A percentile compares a stretch with the other conserved stretches of the same genome.
phyloP scores from a whole-genome alignment of 1,284 basidiomycete genomes.

The Tylopilus sp. region DNA sequence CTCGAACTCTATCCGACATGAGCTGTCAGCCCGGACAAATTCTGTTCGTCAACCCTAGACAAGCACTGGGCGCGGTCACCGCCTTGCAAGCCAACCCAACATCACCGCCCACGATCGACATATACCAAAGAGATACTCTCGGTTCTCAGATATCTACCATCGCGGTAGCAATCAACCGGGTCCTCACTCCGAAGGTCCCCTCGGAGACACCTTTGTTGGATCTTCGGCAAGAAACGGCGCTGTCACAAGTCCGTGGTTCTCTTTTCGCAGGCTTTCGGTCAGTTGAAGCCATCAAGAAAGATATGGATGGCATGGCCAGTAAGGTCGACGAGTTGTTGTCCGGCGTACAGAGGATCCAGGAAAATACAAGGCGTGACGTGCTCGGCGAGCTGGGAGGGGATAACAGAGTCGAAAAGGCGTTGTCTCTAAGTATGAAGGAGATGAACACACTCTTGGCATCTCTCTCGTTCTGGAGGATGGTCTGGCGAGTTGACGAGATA shows the following conservation, averaged over 20 bases:
- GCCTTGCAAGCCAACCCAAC: constrained; percentile 43
- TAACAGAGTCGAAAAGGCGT: constrained; percentile 41
- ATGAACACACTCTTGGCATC: constrained; percentile 51
- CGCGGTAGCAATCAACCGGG: constrained; percentile 37
- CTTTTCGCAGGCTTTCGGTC: constrained; percentile 34
- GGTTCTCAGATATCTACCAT: constrained; percentile 54
- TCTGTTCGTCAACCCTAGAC: constrained; percentile 52
- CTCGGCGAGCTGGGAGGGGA: constrained; percentile 41
- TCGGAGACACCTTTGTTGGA: constrained; percentile 6
- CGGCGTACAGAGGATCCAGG: constrained; percentile 35
- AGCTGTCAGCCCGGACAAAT: constrained; percentile 33
- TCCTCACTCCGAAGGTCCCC: constrained; percentile 24
- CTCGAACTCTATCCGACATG: constrained; percentile 17
- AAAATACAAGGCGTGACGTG: constrained; percentile 34
- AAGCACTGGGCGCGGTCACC: constrained; percentile 51
- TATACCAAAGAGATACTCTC: constrained; percentile 59
- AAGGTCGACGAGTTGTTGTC: constrained; percentile 34
- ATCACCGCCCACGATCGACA: constrained; percentile 50
- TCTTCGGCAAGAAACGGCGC: constrained; percentile 32
- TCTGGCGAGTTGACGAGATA: constrained; percentile 72
- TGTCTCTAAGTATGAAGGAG: constrained; percentile 46
- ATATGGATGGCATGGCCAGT: constrained; percentile 30
- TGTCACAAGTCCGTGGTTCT: constrained; percentile 35
- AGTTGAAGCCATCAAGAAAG: constrained; percentile 28
- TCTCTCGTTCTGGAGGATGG: constrained; percentile 65